Evolutionary conservation across 2,329 filamentous ascomycete genomes (phyloP), one percentile per base, ranked within the genome.

Genomic region (Harringtonia aguacate): DNA sequence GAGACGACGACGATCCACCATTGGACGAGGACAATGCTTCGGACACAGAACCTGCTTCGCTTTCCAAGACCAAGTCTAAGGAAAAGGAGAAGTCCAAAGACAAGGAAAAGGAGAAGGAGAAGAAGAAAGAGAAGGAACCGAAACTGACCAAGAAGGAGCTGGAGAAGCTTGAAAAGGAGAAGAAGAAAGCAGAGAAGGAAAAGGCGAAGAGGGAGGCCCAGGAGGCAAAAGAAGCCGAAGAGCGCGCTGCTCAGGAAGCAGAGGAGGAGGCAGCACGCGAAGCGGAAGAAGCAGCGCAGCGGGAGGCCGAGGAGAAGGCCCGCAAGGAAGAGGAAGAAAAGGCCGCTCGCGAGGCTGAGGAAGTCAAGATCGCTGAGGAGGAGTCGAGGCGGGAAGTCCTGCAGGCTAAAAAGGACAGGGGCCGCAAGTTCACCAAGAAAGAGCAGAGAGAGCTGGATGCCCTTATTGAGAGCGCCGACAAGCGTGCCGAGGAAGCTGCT

Each of bases 141-240:
- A 72, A 68, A 54, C 58, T 73, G 35, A 66, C 56, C 55, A 68
- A 70, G 51, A 73, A 68, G 47, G 71, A 74, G 52, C 63, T 68
- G 17, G 67, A 69, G 52, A 70, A 70, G 53, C 67, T 71, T 20
- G 69, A 73, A 42, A 69, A 62, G 43, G 55, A 60, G 36, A 58
- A 59, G 51, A 55, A 55, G 48, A 57, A 59, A 48, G 48, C 61
- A n/a, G 59, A 55, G 53, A 61, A 69, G 53, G 62, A 69, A 50
- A 68, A 66, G 55, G 64, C 62, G 27, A 66, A 67, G 53, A 59
- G 56, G 31, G 67, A 70, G 54, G 53, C 47, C 5, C 50, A 54
- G 18, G 55, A 61, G 31, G 55, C 46, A 4, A 47, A 47, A 36
- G 59, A 68, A 45, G 59, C 59, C 7, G 66, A 66, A 38, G 60